These are phyloP conservation scores for Asclepias syriaca DNA, from an alignment of 257 asterid genomes.

Conservation along the genomic window DNA sequence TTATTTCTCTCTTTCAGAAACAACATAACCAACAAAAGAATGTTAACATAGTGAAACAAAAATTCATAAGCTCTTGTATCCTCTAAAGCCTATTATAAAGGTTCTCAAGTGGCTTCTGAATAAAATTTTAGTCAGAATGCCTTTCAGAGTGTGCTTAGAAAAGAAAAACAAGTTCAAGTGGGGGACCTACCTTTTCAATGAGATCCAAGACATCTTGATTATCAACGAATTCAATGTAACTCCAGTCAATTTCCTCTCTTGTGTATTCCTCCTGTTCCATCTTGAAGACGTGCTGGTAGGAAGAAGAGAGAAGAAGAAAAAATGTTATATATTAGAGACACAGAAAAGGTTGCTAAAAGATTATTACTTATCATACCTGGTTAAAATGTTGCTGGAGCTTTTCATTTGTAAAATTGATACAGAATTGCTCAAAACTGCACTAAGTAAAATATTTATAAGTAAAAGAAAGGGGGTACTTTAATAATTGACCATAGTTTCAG, in stretches of 20 bases:
- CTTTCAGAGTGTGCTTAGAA: conserved; percentile 3
- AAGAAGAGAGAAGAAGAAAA: conserved; percentile 16
- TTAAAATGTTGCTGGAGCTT: conserved; percentile 98
- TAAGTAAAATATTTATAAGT: conserved; percentile 20
- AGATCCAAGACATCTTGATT: conserved; percentile 97
- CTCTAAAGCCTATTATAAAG: not conserved
- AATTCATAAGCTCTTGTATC: conserved; percentile 3
- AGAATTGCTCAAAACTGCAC: conserved; percentile 90
- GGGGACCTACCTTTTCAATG: conserved; percentile 96
- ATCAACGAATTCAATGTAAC: conserved; percentile 96
- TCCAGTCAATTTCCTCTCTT: conserved; percentile 91
- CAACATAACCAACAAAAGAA: not conserved
- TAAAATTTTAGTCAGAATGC: not conserved
- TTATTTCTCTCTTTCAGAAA: not conserved
- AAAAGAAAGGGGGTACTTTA: not conserved
- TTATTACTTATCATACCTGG: conserved; percentile 50
- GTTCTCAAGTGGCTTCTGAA: not conserved
- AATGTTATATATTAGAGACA: conserved; percentile 21
- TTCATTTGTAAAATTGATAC: conserved; percentile 94
- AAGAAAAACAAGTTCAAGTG: conserved; percentile 8
- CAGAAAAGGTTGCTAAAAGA: conserved; percentile 15
- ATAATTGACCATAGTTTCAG: not conserved
- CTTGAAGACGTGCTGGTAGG: conserved; percentile 88
- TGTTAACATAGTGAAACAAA: not conserved
- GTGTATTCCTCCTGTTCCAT: conserved; percentile 99